Base-by-base conservation (phyloP, 441 rosid genomes). In the Adansonia grandidieri region DNA sequence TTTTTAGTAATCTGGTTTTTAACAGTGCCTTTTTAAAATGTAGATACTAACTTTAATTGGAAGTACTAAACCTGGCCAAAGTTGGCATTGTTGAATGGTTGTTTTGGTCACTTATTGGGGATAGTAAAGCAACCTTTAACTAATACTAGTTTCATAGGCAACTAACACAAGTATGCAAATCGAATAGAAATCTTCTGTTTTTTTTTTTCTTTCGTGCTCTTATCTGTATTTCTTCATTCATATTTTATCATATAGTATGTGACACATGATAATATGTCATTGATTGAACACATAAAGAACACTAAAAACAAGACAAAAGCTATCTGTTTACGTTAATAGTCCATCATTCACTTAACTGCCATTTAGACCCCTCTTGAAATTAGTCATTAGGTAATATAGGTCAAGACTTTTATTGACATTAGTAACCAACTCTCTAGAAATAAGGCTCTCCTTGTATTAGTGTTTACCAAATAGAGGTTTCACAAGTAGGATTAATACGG, bases 351-450 rank as follows among this genome's bases (percentile, higher is more conserved):
- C 64, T 64, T 63, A 63, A 61, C 19, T 15, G 13, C 24, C 32
- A 20, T 42, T 42, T 42, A 0, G 45, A 42, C 45, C 45, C 45
- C 45, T 42, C 45, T 42, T 42, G 45, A 28, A 63, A 32, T 63
- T 63, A 32, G 47, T 63, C 68, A 32, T 37, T 64, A 64, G 40
- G n/a, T 24, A 61, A 61, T 15, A 32, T 40, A 65, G 56, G 56
- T 68, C 37, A 20, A 11, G 6, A 68, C 17, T 68, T 45, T 22
- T 45, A 9, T 8, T 44, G 5, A 19, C 67, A 62, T 62, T 62
- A 62, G 22, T 19, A n/a, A 1, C 3, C 10, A 19, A 67, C 9
- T 44, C 71, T 20, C 15, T 67, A 67, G 17, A 19, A 44, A 44
- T 17, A 67, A 45, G 54, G 32, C 1, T 9, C 50, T 19, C 22